A percentile compares a stretch with the other conserved stretches of the same genome.
These are phyloP conservation scores for Fusarium drepaniforme DNA, from an alignment of 2,329 filamentous ascomycete species.

Conservation along the genomic window DNA sequence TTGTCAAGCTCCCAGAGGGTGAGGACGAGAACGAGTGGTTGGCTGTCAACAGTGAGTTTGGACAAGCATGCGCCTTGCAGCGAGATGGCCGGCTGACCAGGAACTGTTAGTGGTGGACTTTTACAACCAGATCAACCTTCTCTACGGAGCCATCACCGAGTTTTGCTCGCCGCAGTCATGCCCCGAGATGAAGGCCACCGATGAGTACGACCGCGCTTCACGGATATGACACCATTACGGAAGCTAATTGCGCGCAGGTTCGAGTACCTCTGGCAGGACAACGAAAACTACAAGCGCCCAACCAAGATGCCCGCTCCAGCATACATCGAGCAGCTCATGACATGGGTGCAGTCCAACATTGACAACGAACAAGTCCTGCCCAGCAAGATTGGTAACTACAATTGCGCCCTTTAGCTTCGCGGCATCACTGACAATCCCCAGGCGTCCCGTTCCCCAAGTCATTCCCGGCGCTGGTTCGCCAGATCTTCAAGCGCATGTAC, in stretches of 20 bases:
- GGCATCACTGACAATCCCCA: slow-evolving; percentile 44
- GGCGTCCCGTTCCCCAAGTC: slow-evolving; percentile 95
- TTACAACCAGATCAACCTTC: slow-evolving; percentile 99
- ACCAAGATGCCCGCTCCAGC: slow-evolving; percentile 98
- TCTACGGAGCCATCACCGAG: slow-evolving; percentile 98
- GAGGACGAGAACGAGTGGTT: slow-evolving; percentile 99
- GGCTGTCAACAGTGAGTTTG: slow-evolving; percentile 87
- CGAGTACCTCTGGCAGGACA: slow-evolving; percentile 99
- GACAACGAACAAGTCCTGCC: slow-evolving; percentile 96
- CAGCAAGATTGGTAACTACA: slow-evolving; percentile 80
- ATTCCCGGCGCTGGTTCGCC: slow-evolving; percentile 88
- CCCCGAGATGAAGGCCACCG: slow-evolving; percentile 99
- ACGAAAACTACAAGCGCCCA: slow-evolving; percentile 90
- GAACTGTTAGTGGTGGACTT: slow-evolving; percentile 88
- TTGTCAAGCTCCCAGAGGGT: slow-evolving; percentile 95
- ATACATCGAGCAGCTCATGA: slow-evolving; percentile 98
- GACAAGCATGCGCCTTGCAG: too few relatives aligned
- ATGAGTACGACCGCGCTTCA: slow-evolving; percentile 74
- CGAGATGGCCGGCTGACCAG: slow-evolving; percentile 4
- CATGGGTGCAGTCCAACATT: slow-evolving; percentile 94
- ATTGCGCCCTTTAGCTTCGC: not conserved
- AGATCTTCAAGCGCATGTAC: slow-evolving; percentile 99
- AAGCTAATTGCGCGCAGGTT: slow-evolving; percentile 69
- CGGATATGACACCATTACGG: not conserved
- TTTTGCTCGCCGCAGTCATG: slow-evolving; percentile 98